These are phyloP conservation scores for Dissophora globulifera DNA, from an alignment of 192 early-diverging fungal species.

Conservation along the genomic window DNA sequence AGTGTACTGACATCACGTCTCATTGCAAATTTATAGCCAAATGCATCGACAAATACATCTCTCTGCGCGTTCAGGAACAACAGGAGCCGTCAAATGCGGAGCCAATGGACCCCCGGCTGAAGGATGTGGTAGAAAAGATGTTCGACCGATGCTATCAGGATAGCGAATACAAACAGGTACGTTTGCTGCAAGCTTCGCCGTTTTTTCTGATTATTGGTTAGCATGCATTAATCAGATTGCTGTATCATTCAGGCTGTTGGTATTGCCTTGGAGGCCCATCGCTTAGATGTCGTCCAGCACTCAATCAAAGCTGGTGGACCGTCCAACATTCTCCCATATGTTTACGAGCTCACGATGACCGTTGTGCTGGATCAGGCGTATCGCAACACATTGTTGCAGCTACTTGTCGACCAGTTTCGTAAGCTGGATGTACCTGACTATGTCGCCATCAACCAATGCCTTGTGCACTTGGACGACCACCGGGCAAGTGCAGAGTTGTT, in stretches of 20 bases:
- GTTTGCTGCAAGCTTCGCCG: no score
- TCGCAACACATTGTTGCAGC: slow-evolving; percentile 82
- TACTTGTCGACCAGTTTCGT: slow-evolving; percentile 80
- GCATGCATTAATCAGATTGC: no score
- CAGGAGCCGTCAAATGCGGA: slow-evolving; percentile 51
- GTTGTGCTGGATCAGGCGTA: slow-evolving; percentile 84
- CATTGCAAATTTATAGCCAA: slow-evolving; percentile 67
- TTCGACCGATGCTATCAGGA: slow-evolving; percentile 90
- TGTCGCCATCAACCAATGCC: slow-evolving; percentile 90
- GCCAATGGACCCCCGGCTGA: slow-evolving; percentile 81
- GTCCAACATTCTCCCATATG: slow-evolving; percentile 80
- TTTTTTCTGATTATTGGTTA: no score
- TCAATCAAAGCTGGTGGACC: slow-evolving; percentile 79
- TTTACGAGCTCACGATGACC: slow-evolving; percentile 87
- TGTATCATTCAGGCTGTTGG: slow-evolving; percentile 80
- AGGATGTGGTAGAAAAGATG: slow-evolving; percentile 95
- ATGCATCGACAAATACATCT: slow-evolving; percentile 96
- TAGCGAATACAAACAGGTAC: slow-evolving; percentile 84
- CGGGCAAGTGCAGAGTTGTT: slow-evolving; percentile 79
- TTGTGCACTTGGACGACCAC: slow-evolving; percentile 91
- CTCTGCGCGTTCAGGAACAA: slow-evolving; percentile 64
- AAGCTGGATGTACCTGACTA: slow-evolving; percentile 88
- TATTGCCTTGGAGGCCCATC: slow-evolving; percentile 91
- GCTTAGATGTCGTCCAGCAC: slow-evolving; percentile 91
- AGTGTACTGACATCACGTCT: no score